These are phyloP conservation scores for Tremella yokohamensis DNA, from an alignment of 768 basidiomycete species.

Conservation along the genomic window DNA sequence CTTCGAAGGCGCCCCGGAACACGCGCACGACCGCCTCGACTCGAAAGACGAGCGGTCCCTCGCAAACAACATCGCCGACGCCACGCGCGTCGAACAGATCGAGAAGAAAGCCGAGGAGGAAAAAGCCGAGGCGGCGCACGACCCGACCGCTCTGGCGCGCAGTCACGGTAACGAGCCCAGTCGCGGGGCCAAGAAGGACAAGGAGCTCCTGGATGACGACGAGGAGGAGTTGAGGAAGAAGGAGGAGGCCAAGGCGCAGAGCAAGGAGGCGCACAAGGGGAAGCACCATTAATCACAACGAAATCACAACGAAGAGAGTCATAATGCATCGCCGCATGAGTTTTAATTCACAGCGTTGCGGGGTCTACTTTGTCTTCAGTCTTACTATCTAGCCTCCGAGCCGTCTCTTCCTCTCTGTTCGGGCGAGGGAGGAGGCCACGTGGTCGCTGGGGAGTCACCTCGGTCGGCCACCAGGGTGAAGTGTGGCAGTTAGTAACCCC, in stretches of 20 bases:
- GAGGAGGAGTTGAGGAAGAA: slow-evolving; percentile 42
- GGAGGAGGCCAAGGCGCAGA: slow-evolving; percentile 41
- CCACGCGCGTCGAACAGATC: slow-evolving; percentile 41
- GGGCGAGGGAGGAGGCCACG: too few species aligned
- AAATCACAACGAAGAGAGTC: background rate
- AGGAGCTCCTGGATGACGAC: slow-evolving; percentile 46
- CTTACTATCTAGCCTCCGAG: too few species aligned
- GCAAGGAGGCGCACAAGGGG: slow-evolving; percentile 34
- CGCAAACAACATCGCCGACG: slow-evolving; percentile 45
- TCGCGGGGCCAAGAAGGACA: slow-evolving; percentile 47
- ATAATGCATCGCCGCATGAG: background rate
- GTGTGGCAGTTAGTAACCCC: too few species aligned
- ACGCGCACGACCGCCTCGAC: slow-evolving; percentile 46
- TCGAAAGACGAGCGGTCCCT: slow-evolving; percentile 44
- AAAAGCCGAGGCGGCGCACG: slow-evolving; percentile 21
- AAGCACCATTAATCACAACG: background rate
- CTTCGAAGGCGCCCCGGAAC: slow-evolving; percentile 34
- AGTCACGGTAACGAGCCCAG: slow-evolving; percentile 47
- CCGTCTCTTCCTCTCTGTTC: too few species aligned
- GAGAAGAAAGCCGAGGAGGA: slow-evolving; percentile 42
- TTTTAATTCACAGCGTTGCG: too few species aligned
- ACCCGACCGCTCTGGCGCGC: slow-evolving; percentile 43
- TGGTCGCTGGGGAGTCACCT: too few species aligned
- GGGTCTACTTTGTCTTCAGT: too few species aligned
- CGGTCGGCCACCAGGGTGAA: too few species aligned